phyloP scores from a whole-genome alignment of 345 rosid species.

The Balakata baccata region DNA sequence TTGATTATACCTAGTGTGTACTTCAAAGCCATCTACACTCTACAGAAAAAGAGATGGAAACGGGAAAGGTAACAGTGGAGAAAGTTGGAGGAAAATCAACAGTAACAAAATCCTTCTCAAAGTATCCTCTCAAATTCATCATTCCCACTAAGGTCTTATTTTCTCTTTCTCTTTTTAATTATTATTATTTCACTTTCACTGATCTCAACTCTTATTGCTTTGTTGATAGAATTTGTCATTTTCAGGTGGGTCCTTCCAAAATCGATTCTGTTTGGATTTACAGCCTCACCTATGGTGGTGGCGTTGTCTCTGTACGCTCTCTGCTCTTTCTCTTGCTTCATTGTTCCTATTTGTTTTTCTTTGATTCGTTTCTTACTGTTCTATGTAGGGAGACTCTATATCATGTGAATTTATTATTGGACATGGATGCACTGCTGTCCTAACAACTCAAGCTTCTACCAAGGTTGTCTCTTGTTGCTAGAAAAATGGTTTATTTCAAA shows the following conservation, averaged over 20 bases:
- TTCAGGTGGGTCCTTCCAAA: constrained; percentile 68
- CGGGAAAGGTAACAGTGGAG: constrained; percentile 66
- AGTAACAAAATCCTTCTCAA: constrained; percentile 67
- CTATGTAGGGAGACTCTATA: constrained; percentile 57
- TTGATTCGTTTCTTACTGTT: constrained; percentile 6
- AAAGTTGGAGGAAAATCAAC: constrained; percentile 66
- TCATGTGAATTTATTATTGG: constrained; percentile 58
- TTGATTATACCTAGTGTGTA: too few relatives aligned
- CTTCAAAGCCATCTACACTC: too few relatives aligned
- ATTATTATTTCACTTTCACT: not conserved
- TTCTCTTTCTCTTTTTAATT: not conserved
- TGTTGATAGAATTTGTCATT: constrained; percentile 12
- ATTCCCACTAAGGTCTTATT: constrained; percentile 57
- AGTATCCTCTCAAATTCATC: constrained; percentile 91
- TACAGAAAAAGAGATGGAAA: constrained; percentile 48
- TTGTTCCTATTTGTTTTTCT: not conserved
- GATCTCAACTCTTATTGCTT: not conserved
- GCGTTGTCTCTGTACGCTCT: constrained; percentile 74
- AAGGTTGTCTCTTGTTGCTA: constrained; percentile 44
- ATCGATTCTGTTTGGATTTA: constrained; percentile 87
- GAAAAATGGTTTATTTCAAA: not conserved
- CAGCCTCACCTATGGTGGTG: constrained; percentile 86
- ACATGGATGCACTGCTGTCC: constrained; percentile 66
- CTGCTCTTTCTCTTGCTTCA: constrained; percentile 3
- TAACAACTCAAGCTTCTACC: constrained; percentile 90